Percentiles rank a stretch among this genome's conserved stretches.
Conservation (phyloP, 768 basidiomycete species). For the Coprinopsis cinerea region DNA sequence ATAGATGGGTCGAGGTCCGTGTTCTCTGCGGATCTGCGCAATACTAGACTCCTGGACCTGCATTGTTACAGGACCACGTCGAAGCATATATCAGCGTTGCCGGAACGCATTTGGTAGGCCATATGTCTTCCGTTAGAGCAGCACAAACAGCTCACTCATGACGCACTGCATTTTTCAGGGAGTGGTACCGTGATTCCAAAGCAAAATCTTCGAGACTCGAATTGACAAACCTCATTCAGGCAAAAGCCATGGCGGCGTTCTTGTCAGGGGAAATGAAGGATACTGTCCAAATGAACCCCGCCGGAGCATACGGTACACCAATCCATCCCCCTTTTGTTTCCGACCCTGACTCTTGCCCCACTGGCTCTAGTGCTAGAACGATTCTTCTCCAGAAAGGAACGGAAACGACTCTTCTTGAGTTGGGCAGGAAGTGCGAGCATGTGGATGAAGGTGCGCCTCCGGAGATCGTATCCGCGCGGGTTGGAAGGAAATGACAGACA, state of each 20-base stretch:
- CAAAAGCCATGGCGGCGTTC: constrained; percentile 94
- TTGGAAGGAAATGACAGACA: no score
- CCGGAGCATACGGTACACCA: constrained; percentile 78
- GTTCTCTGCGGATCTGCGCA: background rate
- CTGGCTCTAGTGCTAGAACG: constrained; percentile 58
- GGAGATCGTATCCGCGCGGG: no score
- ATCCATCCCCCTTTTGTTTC: no score
- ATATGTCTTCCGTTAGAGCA: background rate
- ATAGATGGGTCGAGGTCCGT: constrained; percentile 84
- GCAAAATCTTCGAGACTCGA: no score
- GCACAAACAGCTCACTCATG: background rate
- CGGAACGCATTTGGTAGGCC: constrained; percentile 75
- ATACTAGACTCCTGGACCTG: constrained; percentile 3
- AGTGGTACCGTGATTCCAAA: constrained; percentile 58
- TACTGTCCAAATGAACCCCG: constrained; percentile 80
- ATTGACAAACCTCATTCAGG: constrained; percentile 29
- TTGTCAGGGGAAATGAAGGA: constrained; percentile 95
- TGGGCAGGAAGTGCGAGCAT: constrained; percentile 94
- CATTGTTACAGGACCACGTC: constrained; percentile 63
- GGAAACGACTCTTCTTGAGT: constrained; percentile 83
- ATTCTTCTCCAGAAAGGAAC: constrained; percentile 88
- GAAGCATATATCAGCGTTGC: constrained; percentile 81
- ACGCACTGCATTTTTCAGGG: constrained; percentile 39
- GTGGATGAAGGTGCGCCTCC: constrained; percentile 97
- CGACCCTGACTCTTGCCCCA: background rate